Evolutionary conservation across 2,329 filamentous ascomycete genomes (phyloP).

Genomic region (Alternaria solani): DNA sequence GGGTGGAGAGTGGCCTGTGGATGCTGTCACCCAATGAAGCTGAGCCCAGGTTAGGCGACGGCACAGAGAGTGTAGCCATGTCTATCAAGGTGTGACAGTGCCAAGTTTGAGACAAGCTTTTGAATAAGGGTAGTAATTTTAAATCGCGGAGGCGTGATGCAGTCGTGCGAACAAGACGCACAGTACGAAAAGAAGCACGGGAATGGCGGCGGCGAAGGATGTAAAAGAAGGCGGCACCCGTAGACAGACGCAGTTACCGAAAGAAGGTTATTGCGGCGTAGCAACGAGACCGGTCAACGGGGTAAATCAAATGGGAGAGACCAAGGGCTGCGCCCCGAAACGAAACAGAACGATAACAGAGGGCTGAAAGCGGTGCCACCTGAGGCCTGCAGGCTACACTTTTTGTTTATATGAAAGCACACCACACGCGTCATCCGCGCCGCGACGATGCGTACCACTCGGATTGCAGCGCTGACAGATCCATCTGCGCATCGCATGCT

Average conservation of each 20-base stretch:
- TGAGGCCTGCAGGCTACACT: constrained; percentile 41
- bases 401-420: constrained; percentile 43
- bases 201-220: constrained; percentile 17
- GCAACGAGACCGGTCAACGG: constrained; percentile 26
- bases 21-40: constrained; percentile 31
- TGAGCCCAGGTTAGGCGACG: constrained; percentile 32
- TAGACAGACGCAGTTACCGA: constrained; percentile 11
- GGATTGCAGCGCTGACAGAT: constrained; percentile 10
- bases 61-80: constrained; percentile 36
- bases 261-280: constrained; percentile 22
- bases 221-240: constrained; percentile 21
- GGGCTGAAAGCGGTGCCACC: constrained; percentile 41
- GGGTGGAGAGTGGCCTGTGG: constrained; percentile 41
- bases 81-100: constrained; percentile 6
- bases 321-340: constrained; percentile 31
- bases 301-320: constrained; percentile 28
- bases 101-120: constrained; percentile 17
- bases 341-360: constrained; percentile 28
- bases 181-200: constrained; percentile 16
- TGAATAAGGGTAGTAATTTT: background rate
- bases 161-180: constrained; percentile 11
- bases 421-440: constrained; percentile 34
- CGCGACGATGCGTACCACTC: constrained; percentile 28
- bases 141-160: constrained; percentile 9
- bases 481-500: constrained; percentile 11